These are phyloP conservation scores for Pascua guehoae DNA, from an alignment of 1,284 basidiomycete genomes.

Conservation along the genomic window DNA sequence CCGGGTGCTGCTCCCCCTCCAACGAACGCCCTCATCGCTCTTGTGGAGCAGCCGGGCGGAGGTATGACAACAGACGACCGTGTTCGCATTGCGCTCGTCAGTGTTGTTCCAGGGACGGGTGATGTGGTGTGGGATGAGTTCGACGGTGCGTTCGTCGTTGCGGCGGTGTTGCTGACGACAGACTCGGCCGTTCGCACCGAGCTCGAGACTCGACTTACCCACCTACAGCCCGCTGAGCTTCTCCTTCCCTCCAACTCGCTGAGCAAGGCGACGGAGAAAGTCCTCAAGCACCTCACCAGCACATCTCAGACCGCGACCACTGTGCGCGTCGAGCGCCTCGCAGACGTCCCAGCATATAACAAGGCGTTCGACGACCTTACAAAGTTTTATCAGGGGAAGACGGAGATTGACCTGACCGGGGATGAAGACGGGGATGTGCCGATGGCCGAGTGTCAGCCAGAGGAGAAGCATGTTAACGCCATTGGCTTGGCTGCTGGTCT, in stretches of 20 bases:
- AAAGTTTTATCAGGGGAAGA: constrained; percentile 59
- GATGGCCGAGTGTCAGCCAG: not conserved
- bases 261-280: constrained; percentile 71
- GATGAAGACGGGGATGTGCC: constrained; percentile 20
- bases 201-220: constrained; percentile 75
- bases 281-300: constrained; percentile 67
- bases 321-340: constrained; percentile 63
- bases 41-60: constrained; percentile 64
- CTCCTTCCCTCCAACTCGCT: constrained; percentile 63
- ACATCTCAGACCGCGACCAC: constrained; percentile 20
- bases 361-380: constrained; percentile 71
- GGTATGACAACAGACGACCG: constrained; percentile 58
- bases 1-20: constrained; percentile 38
- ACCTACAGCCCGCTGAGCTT: constrained; percentile 78
- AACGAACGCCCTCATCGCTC: constrained; percentile 48
- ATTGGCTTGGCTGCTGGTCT: constrained; percentile 2
- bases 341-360: constrained; percentile 59
- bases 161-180: constrained; percentile 33
- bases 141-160: constrained; percentile 55
- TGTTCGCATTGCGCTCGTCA: constrained; percentile 69
- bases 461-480: not conserved
- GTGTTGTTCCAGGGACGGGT: constrained; percentile 80
- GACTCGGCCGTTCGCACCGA: constrained; percentile 81
- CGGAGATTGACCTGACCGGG: constrained; percentile 25
- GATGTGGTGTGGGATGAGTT: constrained; percentile 91